Conservation (phyloP, 768 basidiomycete species). For the Tephrocybe sp. region DNA sequence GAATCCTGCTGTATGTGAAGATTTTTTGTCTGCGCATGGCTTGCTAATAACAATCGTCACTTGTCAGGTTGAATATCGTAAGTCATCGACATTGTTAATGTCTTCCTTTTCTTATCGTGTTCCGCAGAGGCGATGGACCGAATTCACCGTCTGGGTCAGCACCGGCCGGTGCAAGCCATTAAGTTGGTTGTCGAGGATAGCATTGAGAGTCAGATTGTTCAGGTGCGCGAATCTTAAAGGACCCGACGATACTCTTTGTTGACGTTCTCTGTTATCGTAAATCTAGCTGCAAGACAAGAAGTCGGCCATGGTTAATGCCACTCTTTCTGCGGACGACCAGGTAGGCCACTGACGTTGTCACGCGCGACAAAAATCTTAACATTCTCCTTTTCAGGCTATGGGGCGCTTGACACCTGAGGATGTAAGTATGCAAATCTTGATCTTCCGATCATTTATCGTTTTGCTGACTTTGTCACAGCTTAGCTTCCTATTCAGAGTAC, state of each 20-base stretch:
- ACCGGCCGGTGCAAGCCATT: constrained; percentile 88
- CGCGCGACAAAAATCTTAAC: constrained; percentile 3
- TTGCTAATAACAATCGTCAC: neutral
- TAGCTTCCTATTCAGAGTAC: constrained; percentile 56
- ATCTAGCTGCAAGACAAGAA: constrained; percentile 92
- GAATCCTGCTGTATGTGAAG: constrained; percentile 84
- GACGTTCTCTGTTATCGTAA: neutral
- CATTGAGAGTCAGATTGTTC: constrained; percentile 93
- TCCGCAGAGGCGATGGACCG: constrained; percentile 91
- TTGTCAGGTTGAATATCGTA: constrained; percentile 74
- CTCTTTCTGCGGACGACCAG: constrained; percentile 77
- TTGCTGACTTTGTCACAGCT: constrained; percentile 33
- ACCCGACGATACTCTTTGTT: neutral
- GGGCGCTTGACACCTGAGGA: constrained; percentile 89
- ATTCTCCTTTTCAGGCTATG: constrained; percentile 61
- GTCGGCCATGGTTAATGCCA: constrained; percentile 90
- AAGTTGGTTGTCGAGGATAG: constrained; percentile 95
- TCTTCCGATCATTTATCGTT: neutral
- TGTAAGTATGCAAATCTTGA: constrained; percentile 35
- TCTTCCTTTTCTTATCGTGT: neutral
- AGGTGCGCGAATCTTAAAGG: constrained; percentile 38
- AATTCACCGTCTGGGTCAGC: constrained; percentile 95
- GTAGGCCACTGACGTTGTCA: constrained; percentile 33
- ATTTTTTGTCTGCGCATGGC: neutral
- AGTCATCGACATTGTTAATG: constrained; percentile 25